Percentiles rank a stretch among this genome's conserved stretches.
These are phyloP conservation scores for Maudiozyma barnettii DNA, from an alignment of 805 yeast genomes.

Conservation along the genomic window DNA sequence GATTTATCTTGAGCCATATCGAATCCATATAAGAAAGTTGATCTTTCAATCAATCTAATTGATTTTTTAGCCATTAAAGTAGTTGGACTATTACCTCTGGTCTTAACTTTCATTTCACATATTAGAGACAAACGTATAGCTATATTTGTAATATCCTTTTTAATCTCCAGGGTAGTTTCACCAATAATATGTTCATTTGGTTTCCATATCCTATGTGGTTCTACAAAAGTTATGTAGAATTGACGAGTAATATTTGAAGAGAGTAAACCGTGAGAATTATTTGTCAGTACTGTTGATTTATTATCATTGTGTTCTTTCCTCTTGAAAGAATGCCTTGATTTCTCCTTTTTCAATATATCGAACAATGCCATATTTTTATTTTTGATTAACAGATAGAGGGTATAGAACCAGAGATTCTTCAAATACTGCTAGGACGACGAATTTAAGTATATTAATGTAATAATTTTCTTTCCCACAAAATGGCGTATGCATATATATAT, in stretches of 20 bases:
- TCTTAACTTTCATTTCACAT: slow-evolving; percentile 49
- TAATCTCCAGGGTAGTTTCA: slow-evolving; percentile 46
- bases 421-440: too few species aligned
- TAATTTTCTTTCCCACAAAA: too few species aligned
- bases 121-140: slow-evolving; percentile 43
- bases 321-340: neutral
- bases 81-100: slow-evolving; percentile 34
- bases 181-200: slow-evolving; percentile 75
- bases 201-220: slow-evolving; percentile 66
- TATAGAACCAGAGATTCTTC: too few species aligned
- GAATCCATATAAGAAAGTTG: slow-evolving; percentile 48
- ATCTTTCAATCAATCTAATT: slow-evolving; percentile 46
- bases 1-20: slow-evolving; percentile 2
- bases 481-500: too few species aligned
- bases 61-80: slow-evolving; percentile 45
- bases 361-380: slow-evolving; percentile 1
- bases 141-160: slow-evolving; percentile 43
- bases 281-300: neutral
- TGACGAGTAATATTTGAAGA: slow-evolving; percentile 3
- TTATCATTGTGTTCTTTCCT: neutral
- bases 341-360: neutral
- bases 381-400: too few species aligned
- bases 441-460: too few species aligned
- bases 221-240: slow-evolving; percentile 47
- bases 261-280: neutral